These are phyloP conservation scores for Orbilia javanica DNA, from an alignment of 2,329 filamentous ascomycete genomes.

Conservation along the genomic window DNA sequence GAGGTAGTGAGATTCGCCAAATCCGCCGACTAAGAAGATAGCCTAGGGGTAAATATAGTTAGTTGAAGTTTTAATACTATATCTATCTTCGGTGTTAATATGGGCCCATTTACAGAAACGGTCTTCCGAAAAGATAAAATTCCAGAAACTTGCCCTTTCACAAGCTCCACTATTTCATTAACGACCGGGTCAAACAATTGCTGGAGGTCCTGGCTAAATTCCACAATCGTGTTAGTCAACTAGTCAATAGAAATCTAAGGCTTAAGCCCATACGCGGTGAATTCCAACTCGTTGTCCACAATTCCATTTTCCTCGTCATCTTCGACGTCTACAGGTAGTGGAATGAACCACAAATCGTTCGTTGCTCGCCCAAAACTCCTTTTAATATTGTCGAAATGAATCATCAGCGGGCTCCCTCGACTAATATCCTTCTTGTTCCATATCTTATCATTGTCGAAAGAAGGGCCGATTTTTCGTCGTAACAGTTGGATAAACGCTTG, in stretches of 20 bases:
- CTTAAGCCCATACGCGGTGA: conserved; percentile 46
- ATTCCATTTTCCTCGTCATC: conserved; percentile 55
- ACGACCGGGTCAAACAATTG: conserved; percentile 57
- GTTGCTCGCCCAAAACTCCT: conserved; percentile 47
- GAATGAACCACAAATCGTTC: conserved; percentile 12
- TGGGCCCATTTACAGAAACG: background rate
- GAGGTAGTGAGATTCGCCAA: conserved; percentile 51
- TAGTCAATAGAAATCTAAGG: too few relatives aligned
- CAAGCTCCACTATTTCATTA: conserved; percentile 30
- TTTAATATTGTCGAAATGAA: conserved; percentile 54
- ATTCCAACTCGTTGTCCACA: conserved; percentile 48
- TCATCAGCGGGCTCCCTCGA: conserved; percentile 49
- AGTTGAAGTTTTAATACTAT: background rate
- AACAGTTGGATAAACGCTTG: conserved; percentile 52
- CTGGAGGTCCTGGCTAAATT: conserved; percentile 13
- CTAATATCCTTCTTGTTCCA: conserved; percentile 42
- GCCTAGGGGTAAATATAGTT: background rate
- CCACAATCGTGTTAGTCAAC: too few relatives aligned
- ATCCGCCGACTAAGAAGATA: conserved; percentile 47
- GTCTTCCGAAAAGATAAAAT: background rate
- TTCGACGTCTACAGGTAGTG: conserved; percentile 42
- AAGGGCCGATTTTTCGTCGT: conserved; percentile 17
- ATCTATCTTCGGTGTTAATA: background rate
- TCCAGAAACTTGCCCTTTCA: conserved; percentile 38
- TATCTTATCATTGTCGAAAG: conserved; percentile 22